Evolutionary conservation across 2,329 filamentous ascomycete species (phyloP).

Genomic region (Aspergillus melleus): DNA sequence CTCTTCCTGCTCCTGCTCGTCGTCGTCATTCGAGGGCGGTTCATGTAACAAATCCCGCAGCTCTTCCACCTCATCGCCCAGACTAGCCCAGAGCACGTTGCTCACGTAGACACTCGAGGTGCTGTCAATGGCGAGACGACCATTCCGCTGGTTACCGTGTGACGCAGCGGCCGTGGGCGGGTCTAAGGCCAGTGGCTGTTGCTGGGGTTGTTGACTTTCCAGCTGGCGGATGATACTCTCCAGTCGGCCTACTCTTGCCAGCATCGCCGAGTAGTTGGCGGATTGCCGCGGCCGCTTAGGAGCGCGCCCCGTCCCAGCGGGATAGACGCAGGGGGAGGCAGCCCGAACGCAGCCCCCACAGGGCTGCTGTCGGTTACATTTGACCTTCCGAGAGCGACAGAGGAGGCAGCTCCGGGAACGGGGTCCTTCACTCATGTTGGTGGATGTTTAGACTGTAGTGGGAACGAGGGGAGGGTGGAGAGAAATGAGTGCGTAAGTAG

Average conservation of each 20-base stretch:
- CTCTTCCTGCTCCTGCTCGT: conserved; percentile 50
- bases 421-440: not conserved
- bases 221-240: conserved; percentile 59
- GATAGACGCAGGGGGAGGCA: conserved; percentile 35
- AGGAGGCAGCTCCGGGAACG: conserved; percentile 27
- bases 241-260: conserved; percentile 55
- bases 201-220: conserved; percentile 36
- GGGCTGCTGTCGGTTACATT: conserved; percentile 43
- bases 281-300: conserved; percentile 14
- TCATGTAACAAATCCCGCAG: conserved; percentile 57
- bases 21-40: conserved; percentile 24
- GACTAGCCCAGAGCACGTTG: conserved; percentile 61
- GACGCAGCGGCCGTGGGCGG: not conserved
- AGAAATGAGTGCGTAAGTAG: too few relatives aligned
- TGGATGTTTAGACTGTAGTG: too few relatives aligned
- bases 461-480: too few relatives aligned
- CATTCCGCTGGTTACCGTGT: conserved; percentile 27
- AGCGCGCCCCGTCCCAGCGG: conserved; percentile 24
- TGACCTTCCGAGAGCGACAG: conserved; percentile 44
- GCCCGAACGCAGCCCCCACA: conserved; percentile 47
- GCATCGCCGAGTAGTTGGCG: conserved; percentile 30
- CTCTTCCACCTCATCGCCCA: conserved; percentile 62
- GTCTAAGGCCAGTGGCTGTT: not conserved
- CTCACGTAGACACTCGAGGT: conserved; percentile 62
- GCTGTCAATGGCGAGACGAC: conserved; percentile 60